These are phyloP conservation scores for Daldinia sp. DNA, from an alignment of 2,329 filamentous ascomycete species.

Conservation along the genomic window DNA sequence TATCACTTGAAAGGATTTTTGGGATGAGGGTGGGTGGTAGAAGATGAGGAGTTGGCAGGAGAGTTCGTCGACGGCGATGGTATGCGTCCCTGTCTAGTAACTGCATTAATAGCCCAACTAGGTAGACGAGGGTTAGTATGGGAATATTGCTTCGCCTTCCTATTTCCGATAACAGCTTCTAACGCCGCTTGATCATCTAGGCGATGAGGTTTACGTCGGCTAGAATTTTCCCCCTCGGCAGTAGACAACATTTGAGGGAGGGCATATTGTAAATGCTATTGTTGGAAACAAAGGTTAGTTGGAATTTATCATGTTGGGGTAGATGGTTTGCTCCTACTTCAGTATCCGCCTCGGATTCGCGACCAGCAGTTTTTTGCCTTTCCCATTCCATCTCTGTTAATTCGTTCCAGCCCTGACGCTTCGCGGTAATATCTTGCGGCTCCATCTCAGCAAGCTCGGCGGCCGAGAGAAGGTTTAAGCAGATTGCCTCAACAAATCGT, in stretches of 20 bases:
- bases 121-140: slow-evolving; percentile 39
- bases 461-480: slow-evolving; percentile 28
- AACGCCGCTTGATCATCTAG: slow-evolving; percentile 41
- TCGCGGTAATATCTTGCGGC: slow-evolving; percentile 11
- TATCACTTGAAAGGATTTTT: slow-evolving; percentile 39
- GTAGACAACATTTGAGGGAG: slow-evolving; percentile 29
- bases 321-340: slow-evolving; percentile 37
- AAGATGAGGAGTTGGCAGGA: slow-evolving; percentile 12
- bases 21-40: slow-evolving; percentile 23
- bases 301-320: slow-evolving; percentile 5
- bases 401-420: slow-evolving; percentile 12
- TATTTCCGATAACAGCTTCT: slow-evolving; percentile 33
- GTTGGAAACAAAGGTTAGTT: slow-evolving; percentile 30
- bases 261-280: slow-evolving; percentile 37
- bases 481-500: slow-evolving; percentile 41
- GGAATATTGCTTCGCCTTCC: slow-evolving; percentile 34
- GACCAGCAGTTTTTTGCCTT: slow-evolving; percentile 5
- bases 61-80: slow-evolving; percentile 26
- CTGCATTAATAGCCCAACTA: slow-evolving; percentile 41
- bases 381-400: slow-evolving; percentile 32
- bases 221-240: slow-evolving; percentile 10
- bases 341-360: slow-evolving; percentile 22
- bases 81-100: slow-evolving; percentile 35
- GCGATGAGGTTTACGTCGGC: slow-evolving; percentile 38
- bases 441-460: slow-evolving; percentile 33